phyloP scores from a whole-genome alignment of 225 moss, liverwort and hornwort species.

The Antitrichia curtipendula region DNA sequence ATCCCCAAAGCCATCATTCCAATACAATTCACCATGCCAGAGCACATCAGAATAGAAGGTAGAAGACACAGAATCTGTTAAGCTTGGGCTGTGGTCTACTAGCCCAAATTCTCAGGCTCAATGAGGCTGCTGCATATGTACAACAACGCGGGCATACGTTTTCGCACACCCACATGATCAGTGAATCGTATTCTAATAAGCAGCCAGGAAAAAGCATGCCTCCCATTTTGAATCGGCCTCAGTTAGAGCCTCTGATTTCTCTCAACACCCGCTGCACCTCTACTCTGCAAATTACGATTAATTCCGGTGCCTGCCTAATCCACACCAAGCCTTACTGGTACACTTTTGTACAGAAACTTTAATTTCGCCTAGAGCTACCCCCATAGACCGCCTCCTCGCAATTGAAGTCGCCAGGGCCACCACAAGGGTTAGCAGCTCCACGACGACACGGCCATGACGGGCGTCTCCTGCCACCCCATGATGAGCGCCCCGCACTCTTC shows the following conservation, averaged over 20 bases:
- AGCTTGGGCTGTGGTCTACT: conserved; percentile 1
- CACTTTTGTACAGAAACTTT: conserved; percentile 12
- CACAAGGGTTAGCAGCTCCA: conserved; percentile 27
- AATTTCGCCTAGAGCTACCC: not conserved
- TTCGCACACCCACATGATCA: not conserved
- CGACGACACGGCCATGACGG: conserved; percentile 32
- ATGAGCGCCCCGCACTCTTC: conserved; percentile 29
- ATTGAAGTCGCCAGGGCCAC: not conserved
- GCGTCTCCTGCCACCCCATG: conserved; percentile 70
- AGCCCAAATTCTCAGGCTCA: conserved; percentile 21
- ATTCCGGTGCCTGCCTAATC: not conserved
- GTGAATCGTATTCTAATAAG: not conserved
- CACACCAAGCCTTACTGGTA: conserved; percentile 2
- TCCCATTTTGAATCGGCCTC: not conserved
- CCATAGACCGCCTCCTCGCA: not conserved
- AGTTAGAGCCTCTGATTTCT: not conserved
- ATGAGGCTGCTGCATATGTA: conserved; percentile 19
- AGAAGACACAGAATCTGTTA: not conserved
- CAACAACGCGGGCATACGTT: not conserved
- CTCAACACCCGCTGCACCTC: not conserved
- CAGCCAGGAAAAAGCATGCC: not conserved
- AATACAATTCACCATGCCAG: not conserved
- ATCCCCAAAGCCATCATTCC: not conserved
- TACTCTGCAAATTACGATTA: not conserved
- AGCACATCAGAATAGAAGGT: not conserved